Percentiles rank a stretch among this genome's conserved stretches.
phyloP scores from a whole-genome alignment of 2,329 filamentous ascomycete genomes.

The Aspergillus alliaceus region DNA sequence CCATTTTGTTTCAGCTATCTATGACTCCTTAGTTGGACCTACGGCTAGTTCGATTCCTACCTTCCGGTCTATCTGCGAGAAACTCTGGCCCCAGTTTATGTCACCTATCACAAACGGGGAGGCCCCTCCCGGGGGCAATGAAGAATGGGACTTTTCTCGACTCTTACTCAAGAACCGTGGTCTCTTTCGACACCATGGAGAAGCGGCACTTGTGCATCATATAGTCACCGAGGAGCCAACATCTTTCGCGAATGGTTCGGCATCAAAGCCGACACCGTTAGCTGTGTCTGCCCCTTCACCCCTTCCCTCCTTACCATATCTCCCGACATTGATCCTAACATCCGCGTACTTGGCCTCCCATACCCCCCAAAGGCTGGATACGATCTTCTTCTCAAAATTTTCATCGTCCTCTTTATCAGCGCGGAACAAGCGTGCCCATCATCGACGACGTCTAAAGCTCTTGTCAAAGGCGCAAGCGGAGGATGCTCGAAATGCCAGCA shows the following conservation, averaged over 20 bases:
- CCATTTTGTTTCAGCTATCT: constrained; percentile 78
- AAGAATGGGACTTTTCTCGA: constrained; percentile 79
- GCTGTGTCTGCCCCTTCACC: constrained; percentile 28
- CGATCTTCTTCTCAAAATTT: constrained; percentile 51
- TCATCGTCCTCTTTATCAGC: constrained; percentile 44
- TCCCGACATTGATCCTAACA: constrained; percentile 48
- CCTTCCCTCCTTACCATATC: constrained; percentile 44
- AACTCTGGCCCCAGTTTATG: constrained; percentile 84
- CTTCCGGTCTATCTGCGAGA: constrained; percentile 68
- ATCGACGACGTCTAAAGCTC: constrained; percentile 42
- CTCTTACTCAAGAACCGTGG: constrained; percentile 62
- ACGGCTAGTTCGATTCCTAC: constrained; percentile 76
- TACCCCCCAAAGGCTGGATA: constrained; percentile 48
- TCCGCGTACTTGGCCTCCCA: constrained; percentile 50
- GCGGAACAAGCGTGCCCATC: constrained; percentile 46
- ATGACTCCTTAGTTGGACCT: constrained; percentile 80
- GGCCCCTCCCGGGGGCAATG: constrained; percentile 32
- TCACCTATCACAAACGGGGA: constrained; percentile 74
- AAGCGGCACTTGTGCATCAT: constrained; percentile 44
- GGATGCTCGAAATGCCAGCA: constrained; percentile 30
- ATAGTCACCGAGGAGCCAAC: constrained; percentile 35
- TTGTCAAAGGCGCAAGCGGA: constrained; percentile 40
- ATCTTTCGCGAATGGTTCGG: constrained; percentile 8
- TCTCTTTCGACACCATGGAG: constrained; percentile 48
- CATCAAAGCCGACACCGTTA: constrained; percentile 19